Base-by-base conservation (phyloP, 495 filamentous ascomycete genomes). In the Aspergillus sclerotioniger region DNA sequence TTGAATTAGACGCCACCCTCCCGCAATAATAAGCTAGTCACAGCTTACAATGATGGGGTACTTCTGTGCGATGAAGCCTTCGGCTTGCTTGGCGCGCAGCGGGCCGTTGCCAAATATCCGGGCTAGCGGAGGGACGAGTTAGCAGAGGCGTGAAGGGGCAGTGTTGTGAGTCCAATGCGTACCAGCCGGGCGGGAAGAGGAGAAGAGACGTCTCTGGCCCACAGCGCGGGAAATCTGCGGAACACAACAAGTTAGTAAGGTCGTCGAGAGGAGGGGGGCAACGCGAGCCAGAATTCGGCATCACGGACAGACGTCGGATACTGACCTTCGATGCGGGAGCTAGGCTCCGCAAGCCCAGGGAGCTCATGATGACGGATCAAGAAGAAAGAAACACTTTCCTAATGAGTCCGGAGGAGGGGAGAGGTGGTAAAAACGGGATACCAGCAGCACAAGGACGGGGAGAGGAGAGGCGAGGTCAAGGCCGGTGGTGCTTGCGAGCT, bases 51-150 rank as follows among this genome's bases (percentile, higher is more conserved):
- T 88, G 58, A 98, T 87, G 31, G 92, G 89, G 75, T 96, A 96
- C 72, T 94, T 92, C 70, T 81, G 84, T 72, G 84, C 87, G 62
- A 96, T 80, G 67, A 90, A 88, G 31, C 89, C 84, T 53, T 87
- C 87, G 53, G 91, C 90, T 77, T 96, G 93, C 78, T 93, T 95
- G 35, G 92, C 94, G 66, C 92, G 89, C 64, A 98, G 79, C 49
- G 89, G 90, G 60, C 86, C 82, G 75, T 84, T 90, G 59, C 88
- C 84, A 71, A 93, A 91, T 66, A 98, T 91, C 68, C 88, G 80
- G 59, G 88, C 84, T 88, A 56, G 58, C 44, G 60, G 59, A 62
- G 59, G 58, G 56, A 47, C 60, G 74, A 71, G 80, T 71, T 65
- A 72, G 69, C 58, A 56, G 51, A 46, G 54, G 45, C 51, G 51